A percentile compares a stretch with the other conserved stretches of the same genome.
Evolutionary conservation across 2,329 filamentous ascomycete species (phyloP).

Genomic region (Talaromyces sp.): DNA sequence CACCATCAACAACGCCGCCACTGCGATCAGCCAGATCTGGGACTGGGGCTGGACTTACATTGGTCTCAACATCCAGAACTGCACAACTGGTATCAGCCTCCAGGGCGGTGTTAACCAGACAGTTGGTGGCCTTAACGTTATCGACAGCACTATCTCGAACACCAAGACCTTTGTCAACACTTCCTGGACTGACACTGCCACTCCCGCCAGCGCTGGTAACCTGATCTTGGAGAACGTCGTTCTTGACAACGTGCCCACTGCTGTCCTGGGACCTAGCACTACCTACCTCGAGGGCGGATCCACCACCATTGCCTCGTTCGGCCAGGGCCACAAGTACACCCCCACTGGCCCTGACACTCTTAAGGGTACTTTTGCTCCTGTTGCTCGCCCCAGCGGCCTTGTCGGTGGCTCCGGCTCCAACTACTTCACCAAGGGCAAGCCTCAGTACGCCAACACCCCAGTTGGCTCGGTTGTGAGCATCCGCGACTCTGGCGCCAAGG

Average conservation of each 20-base stretch:
- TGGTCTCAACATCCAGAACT: slow-evolving; percentile 50
- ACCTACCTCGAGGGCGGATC: slow-evolving; percentile 25
- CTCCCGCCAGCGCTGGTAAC: slow-evolving; percentile 43
- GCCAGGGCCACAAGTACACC: slow-evolving; percentile 42
- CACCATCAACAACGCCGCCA: slow-evolving; percentile 48
- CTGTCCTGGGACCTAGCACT: slow-evolving; percentile 35
- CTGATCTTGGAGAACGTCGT: slow-evolving; percentile 54
- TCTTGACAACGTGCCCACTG: slow-evolving; percentile 47
- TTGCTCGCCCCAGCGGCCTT: slow-evolving; percentile 41
- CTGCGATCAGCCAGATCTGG: slow-evolving; percentile 55
- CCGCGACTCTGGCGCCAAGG: slow-evolving; percentile 39
- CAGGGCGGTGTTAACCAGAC: slow-evolving; percentile 38
- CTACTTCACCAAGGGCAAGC: slow-evolving; percentile 50
- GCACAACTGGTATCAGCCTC: slow-evolving; percentile 50
- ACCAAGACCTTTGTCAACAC: slow-evolving; percentile 49
- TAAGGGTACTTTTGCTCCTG: slow-evolving; percentile 42
- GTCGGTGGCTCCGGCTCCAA: slow-evolving; percentile 34
- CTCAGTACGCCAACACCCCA: slow-evolving; percentile 46
- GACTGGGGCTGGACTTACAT: slow-evolving; percentile 58
- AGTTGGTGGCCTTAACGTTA: slow-evolving; percentile 53
- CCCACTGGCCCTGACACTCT: slow-evolving; percentile 41
- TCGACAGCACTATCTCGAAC: slow-evolving; percentile 52
- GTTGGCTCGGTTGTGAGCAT: slow-evolving; percentile 42
- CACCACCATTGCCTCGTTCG: slow-evolving; percentile 38
- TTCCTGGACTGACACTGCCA: slow-evolving; percentile 34